Percentiles rank a stretch among this genome's conserved stretches.
phyloP scores from a whole-genome alignment of 2,329 filamentous ascomycete genomes.

The Colletotrichum agaves region DNA sequence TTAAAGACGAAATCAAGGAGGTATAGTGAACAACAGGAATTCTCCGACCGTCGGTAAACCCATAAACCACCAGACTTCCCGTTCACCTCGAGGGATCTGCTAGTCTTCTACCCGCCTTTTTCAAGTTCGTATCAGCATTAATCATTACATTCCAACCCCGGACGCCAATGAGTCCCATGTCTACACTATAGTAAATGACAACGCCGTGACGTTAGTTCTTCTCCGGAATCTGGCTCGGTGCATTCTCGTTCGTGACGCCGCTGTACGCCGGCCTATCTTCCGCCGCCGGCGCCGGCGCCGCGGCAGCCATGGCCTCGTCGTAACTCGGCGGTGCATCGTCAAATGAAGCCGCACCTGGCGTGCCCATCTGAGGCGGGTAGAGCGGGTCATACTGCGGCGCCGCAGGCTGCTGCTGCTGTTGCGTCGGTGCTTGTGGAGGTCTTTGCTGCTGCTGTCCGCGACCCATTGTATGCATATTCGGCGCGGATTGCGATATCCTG shows the following conservation, averaged over 20 bases:
- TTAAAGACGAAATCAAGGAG: too few relatives aligned
- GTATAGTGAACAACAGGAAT: too few relatives aligned
- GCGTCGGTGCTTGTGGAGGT: slow-evolving; percentile 40
- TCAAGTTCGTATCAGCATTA: slow-evolving; percentile 1
- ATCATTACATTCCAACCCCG: slow-evolving; percentile 10
- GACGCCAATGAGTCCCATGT: neutral
- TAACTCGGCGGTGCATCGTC: slow-evolving; percentile 94
- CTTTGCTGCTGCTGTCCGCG: slow-evolving; percentile 41
- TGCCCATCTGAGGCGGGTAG: slow-evolving; percentile 68
- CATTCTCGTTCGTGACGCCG: slow-evolving; percentile 70
- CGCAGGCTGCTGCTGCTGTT: slow-evolving; percentile 43
- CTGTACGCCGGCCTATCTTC: slow-evolving; percentile 78
- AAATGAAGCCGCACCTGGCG: slow-evolving; percentile 54
- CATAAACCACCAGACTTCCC: neutral
- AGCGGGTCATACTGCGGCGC: slow-evolving; percentile 58
- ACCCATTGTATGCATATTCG: slow-evolving; percentile 37
- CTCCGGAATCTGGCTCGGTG: slow-evolving; percentile 59
- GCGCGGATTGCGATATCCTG: slow-evolving; percentile 43
- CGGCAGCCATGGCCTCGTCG: slow-evolving; percentile 88
- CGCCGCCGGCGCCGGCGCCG: slow-evolving; percentile 72
- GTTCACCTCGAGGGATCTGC: too few relatives aligned
- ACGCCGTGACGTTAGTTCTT: slow-evolving; percentile 48
- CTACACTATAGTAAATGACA: neutral
- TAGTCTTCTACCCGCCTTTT: neutral
- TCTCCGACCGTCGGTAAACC: too few relatives aligned